Conservation (phyloP, 495 filamentous ascomycete genomes). For the Penicillium malachiteum region DNA sequence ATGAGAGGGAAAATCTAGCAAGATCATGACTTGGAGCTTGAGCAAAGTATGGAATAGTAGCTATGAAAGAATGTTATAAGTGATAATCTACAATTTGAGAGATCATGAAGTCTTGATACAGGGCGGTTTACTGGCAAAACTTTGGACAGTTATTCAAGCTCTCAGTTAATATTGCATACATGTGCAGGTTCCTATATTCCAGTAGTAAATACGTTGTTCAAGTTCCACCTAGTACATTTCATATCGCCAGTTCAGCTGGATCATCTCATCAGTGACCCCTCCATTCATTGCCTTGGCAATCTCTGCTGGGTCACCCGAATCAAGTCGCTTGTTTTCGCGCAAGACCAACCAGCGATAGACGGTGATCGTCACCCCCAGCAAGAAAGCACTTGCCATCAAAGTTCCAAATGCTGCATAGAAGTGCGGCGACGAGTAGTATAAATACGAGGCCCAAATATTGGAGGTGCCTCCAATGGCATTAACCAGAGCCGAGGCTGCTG, state of each 20-base stretch:
- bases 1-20: too few species aligned
- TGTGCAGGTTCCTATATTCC: too few species aligned
- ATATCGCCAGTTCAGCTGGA: conserved; percentile 41
- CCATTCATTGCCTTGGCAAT: conserved; percentile 35
- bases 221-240: conserved; percentile 25
- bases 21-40: too few species aligned
- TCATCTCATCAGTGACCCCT: conserved; percentile 42
- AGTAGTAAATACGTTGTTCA: too few species aligned
- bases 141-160: too few species aligned
- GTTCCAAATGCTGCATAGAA: conserved; percentile 40
- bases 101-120: too few species aligned
- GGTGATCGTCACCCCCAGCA: conserved; percentile 30
- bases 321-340: conserved; percentile 35
- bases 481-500: conserved; percentile 29
- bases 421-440: conserved; percentile 33
- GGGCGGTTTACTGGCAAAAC: too few species aligned
- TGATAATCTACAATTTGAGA: too few species aligned
- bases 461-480: conserved; percentile 37
- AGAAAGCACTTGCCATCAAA: conserved; percentile 32
- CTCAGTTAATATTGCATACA: too few species aligned
- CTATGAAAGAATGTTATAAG: too few species aligned
- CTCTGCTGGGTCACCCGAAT: conserved; percentile 30
- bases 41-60: too few species aligned
- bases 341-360: conserved; percentile 36
- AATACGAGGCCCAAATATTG: conserved; percentile 42